phyloP scores from a whole-genome alignment of 176 grass and related monocot species.

The Avena atlantica region DNA sequence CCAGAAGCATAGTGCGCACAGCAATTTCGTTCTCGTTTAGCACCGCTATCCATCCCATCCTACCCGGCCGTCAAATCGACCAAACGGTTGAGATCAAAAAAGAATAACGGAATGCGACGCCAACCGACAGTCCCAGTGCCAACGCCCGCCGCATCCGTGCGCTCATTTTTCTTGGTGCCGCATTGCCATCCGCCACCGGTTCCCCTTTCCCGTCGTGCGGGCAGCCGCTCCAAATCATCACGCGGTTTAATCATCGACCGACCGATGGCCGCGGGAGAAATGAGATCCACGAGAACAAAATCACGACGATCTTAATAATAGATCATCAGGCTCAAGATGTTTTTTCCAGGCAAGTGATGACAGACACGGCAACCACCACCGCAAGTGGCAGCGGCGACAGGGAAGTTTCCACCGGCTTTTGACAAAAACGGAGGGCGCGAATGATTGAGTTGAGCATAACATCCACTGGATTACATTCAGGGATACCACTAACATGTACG shows the following conservation, averaged over 20 bases:
- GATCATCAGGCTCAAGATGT: neutral
- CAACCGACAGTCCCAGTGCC: conserved; percentile 44
- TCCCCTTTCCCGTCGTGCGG: conserved; percentile 40
- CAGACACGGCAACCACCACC: conserved; percentile 12
- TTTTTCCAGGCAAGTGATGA: neutral
- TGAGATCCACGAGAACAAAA: conserved; percentile 41
- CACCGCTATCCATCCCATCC: no score
- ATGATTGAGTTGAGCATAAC: conserved; percentile 38
- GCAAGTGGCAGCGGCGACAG: neutral
- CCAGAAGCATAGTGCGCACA: no score
- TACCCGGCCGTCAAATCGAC: no score
- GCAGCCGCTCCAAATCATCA: conserved; percentile 41
- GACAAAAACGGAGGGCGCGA: conserved; percentile 10
- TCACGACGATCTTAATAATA: conserved; percentile 22
- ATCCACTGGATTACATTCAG: neutral
- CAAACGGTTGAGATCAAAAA: no score
- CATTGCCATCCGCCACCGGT: conserved; percentile 48
- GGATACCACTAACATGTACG: neutral
- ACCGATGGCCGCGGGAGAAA: conserved; percentile 16
- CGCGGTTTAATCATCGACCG: conserved; percentile 23
- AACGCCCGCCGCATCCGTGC: conserved; percentile 14
- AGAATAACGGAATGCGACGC: neutral
- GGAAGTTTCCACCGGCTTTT: neutral
- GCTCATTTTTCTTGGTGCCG: conserved; percentile 33
- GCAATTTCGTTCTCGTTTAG: no score